Evolutionary conservation across 2,329 filamentous ascomycete species (phyloP).

Genomic region (Diaporthe vexans): DNA sequence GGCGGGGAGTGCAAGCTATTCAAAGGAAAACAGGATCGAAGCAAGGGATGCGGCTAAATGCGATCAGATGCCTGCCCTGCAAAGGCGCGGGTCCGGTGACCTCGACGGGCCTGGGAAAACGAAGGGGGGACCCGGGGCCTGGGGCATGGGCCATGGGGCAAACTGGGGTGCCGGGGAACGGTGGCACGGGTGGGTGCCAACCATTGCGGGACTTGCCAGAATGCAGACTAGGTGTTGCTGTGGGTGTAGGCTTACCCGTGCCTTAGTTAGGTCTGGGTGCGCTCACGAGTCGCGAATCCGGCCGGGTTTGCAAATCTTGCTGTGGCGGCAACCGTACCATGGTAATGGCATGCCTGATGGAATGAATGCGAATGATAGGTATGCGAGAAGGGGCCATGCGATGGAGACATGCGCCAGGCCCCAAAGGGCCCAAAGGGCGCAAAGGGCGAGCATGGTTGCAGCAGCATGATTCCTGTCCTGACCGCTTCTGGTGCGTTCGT

Average conservation of each 20-base stretch:
- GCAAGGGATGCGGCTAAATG: conserved; percentile 34
- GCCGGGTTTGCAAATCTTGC: conserved; percentile 8
- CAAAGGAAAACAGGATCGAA: conserved; percentile 33
- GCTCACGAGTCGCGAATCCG: conserved; percentile 22
- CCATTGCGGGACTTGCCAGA: conserved; percentile 15
- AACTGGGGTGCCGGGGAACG: not conserved
- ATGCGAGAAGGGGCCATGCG: not conserved
- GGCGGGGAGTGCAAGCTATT: conserved; percentile 17
- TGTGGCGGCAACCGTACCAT: conserved; percentile 11
- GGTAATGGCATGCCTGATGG: not conserved
- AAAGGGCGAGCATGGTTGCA: not conserved
- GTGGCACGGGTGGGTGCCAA: not conserved
- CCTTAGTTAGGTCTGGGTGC: too few relatives aligned
- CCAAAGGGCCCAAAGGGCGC: too few relatives aligned
- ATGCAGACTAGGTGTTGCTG: not conserved
- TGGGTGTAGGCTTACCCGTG: too few relatives aligned
- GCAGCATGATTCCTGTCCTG: conserved; percentile 8
- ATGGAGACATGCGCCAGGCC: not conserved
- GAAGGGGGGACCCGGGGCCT: conserved; percentile 14
- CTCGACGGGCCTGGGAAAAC: conserved; percentile 1
- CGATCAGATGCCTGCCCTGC: conserved; percentile 32
- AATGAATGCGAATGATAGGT: conserved; percentile 7
- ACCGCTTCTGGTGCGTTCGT: conserved; percentile 27
- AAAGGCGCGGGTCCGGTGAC: conserved; percentile 31
- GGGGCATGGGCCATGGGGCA: conserved; percentile 1